Conservation (phyloP, 179 eudicot genomes). For the Drosera spatulata region DNA sequence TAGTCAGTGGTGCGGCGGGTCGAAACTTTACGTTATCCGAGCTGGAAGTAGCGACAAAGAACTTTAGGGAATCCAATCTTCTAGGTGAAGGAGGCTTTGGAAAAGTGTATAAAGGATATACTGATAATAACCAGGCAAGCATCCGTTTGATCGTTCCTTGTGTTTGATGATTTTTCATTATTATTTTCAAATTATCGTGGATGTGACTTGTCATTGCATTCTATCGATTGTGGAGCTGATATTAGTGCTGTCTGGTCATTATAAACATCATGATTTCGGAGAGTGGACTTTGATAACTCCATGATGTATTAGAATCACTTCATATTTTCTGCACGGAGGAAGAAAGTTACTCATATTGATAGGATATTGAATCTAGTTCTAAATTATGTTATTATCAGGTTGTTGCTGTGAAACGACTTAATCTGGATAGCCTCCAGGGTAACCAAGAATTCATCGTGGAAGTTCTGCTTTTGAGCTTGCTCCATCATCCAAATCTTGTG, state of each 20-base stretch:
- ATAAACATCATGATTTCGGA: neutral
- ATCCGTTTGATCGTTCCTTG: neutral
- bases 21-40: slow-evolving; percentile 61
- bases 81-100: slow-evolving; percentile 95
- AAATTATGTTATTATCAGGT: slow-evolving; percentile 18
- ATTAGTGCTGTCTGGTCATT: too few relatives aligned
- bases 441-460: slow-evolving; percentile 89
- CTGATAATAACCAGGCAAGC: slow-evolving; percentile 51
- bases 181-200: too few relatives aligned
- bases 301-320: too few relatives aligned
- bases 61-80: slow-evolving; percentile 56
- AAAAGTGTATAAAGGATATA: slow-evolving; percentile 39
- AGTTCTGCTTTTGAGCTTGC: slow-evolving; percentile 73
- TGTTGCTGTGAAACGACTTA: slow-evolving; percentile 69
- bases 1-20: slow-evolving; percentile 20
- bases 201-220: too few relatives aligned
- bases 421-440: slow-evolving; percentile 73
- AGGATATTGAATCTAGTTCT: neutral
- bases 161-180: too few relatives aligned
- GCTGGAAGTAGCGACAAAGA: slow-evolving; percentile 61
- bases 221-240: too few relatives aligned
- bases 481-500: slow-evolving; percentile 86
- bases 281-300: neutral
- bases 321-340: too few relatives aligned
- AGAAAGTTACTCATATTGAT: too few relatives aligned